Evolutionary conservation across 2,329 filamentous ascomycete genomes (phyloP).

Genomic region (Cladosporium austrohemisphaericum): DNA sequence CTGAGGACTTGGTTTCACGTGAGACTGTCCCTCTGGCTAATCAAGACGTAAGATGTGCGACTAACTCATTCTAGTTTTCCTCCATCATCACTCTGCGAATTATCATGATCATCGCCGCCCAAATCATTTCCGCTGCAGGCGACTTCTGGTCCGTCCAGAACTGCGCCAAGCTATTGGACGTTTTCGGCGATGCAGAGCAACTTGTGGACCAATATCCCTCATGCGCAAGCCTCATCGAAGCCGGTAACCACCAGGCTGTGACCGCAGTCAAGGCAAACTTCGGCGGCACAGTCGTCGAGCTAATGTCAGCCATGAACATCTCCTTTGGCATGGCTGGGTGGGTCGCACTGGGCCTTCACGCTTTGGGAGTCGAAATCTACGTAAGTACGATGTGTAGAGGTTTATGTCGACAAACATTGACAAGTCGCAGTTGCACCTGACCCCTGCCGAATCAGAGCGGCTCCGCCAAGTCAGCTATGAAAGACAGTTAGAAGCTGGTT

Average conservation of each 20-base stretch:
- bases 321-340: constrained; percentile 53
- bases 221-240: constrained; percentile 32
- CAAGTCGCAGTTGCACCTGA: constrained; percentile 37
- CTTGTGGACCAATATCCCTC: constrained; percentile 40
- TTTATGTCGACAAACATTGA: neutral
- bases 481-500: constrained; percentile 53
- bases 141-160: constrained; percentile 27
- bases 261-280: constrained; percentile 30
- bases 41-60: neutral
- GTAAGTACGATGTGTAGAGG: constrained; percentile 28
- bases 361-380: constrained; percentile 41
- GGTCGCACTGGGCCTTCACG: constrained; percentile 52
- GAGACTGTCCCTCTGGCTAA: neutral
- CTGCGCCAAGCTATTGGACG: constrained; percentile 21
- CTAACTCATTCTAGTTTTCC: constrained; percentile 26
- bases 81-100: constrained; percentile 53
- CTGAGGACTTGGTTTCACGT: constrained; percentile 39
- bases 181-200: constrained; percentile 33
- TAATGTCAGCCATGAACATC: constrained; percentile 44
- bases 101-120: constrained; percentile 43
- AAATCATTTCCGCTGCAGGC: constrained; percentile 36
- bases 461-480: constrained; percentile 56
- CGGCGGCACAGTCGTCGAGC: constrained; percentile 26
- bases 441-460: constrained; percentile 52
- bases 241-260: constrained; percentile 37